Evolutionary conservation across 2,329 filamentous ascomycete genomes (phyloP), one percentile per base, ranked within the genome.

Genomic region (Ophiocordyceps polyrhachis-furcata): DNA sequence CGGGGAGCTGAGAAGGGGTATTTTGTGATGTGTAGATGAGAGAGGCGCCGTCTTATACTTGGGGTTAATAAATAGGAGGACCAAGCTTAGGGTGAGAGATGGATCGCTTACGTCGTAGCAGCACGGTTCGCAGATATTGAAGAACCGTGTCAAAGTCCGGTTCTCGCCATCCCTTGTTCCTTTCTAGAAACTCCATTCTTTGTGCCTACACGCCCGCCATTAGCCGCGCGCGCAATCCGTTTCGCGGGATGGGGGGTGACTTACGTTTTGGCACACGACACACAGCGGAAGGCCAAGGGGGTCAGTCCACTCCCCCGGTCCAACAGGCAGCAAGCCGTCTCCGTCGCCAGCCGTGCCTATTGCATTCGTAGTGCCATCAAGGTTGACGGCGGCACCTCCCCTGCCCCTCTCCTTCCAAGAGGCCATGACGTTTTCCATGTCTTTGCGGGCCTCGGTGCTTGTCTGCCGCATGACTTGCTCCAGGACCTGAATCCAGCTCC

Each of bases 61-160:
- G 9, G 42, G 35, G 38, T 62, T 49, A 53, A 60, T 49, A 42
- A 44, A 44, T 31, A 7, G 19, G 9, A 5, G 31, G 20, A 25
- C 19, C 25, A 29, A 40, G 44, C 46, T 44, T 47, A 11, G 23
- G 8, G 25, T 11, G 46, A 15, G 58, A 58, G 35, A 19, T 38
- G 4, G 35, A 37, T 9, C 43, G 54, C 80, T 62, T 64, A 88
- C 87, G 76, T 68, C 88, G 89, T 50, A 98, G 68, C 40, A 98
- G 66, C 37, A 93, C 78, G 0, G 91, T 96, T 51, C 91, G 77
- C 56, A 98, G 67, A 59, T 88, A 93, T 58, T 98, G 91, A 47
- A 95, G 71, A 40, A 98, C 84, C 52, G 91, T 88, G 60, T 98
- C 91, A 56, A 98, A 98, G 54, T 93, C 83, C 52, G 93, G 86